Evolutionary conservation across 2,329 filamentous ascomycete species (phyloP).

Genomic region (Arachnomyces sp.): DNA sequence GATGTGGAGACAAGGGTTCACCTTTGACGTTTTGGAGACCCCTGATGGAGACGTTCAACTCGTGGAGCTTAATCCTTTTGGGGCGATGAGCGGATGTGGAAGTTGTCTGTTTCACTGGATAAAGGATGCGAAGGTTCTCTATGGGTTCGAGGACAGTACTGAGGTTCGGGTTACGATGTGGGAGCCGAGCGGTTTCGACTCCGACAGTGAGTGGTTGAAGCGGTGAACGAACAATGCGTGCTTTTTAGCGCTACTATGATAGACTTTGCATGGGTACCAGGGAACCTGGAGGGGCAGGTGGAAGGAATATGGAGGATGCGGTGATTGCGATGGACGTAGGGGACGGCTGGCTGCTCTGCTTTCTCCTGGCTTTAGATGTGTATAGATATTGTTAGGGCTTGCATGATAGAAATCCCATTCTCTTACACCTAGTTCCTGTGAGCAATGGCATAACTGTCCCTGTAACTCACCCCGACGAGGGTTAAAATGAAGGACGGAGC

Average conservation of each 20-base stretch:
- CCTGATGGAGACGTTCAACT: constrained; percentile 22
- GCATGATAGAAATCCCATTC: too few relatives aligned
- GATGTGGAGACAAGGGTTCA: constrained; percentile 29
- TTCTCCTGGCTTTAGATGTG: too few relatives aligned
- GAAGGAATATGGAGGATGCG: too few relatives aligned
- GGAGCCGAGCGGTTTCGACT: background rate
- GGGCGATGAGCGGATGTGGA: constrained; percentile 36
- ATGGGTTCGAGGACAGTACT: constrained; percentile 24
- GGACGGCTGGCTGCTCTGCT: too few relatives aligned
- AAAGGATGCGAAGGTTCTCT: constrained; percentile 28
- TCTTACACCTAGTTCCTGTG: too few relatives aligned
- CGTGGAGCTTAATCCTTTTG: constrained; percentile 42
- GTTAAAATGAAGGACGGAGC: too few relatives aligned
- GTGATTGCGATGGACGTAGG: too few relatives aligned
- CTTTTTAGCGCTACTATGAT: background rate
- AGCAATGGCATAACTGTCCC: too few relatives aligned
- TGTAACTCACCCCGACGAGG: too few relatives aligned
- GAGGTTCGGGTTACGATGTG: constrained; percentile 22
- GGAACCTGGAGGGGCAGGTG: too few relatives aligned
- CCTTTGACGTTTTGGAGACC: constrained; percentile 37
- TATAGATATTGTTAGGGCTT: too few relatives aligned
- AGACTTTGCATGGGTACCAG: background rate
- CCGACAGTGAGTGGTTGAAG: too few relatives aligned
- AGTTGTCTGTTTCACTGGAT: constrained; percentile 42
- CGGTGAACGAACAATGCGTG: background rate